phyloP scores from a whole-genome alignment of 345 rosid genomes.

The Ailanthus altissimus region DNA sequence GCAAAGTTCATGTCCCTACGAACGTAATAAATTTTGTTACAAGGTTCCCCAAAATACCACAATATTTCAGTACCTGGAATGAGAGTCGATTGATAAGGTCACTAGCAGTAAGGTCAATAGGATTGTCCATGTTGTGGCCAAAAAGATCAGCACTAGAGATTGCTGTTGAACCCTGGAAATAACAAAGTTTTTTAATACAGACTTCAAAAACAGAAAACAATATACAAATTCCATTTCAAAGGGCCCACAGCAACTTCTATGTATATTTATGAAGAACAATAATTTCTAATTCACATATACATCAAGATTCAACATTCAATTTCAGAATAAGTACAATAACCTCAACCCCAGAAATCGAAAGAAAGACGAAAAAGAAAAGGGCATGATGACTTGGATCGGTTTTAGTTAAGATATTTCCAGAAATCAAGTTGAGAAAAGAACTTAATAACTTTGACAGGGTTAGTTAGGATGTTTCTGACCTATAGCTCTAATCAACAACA shows the following conservation, averaged over 20 bases:
- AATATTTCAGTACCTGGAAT: slow-evolving; percentile 62
- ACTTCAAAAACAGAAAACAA: neutral
- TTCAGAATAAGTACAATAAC: neutral
- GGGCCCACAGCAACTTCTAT: neutral
- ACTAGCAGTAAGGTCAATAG: slow-evolving; percentile 71
- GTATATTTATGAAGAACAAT: neutral
- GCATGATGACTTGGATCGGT: neutral
- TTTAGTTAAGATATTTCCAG: neutral
- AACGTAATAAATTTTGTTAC: neutral
- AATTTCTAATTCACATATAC: neutral
- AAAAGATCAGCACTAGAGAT: slow-evolving; percentile 97
- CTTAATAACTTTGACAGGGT: too few species aligned
- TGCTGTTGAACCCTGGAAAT: slow-evolving; percentile 73
- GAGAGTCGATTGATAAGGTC: slow-evolving; percentile 84
- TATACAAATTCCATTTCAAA: neutral
- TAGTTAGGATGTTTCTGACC: too few species aligned
- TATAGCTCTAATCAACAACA: too few species aligned
- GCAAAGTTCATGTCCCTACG: neutral
- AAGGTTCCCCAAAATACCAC: neutral
- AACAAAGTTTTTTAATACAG: neutral
- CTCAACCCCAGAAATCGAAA: neutral
- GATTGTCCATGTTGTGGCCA: slow-evolving; percentile 52
- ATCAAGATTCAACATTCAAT: neutral
- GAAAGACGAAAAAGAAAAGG: neutral
- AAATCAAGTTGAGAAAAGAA: neutral